phyloP scores from a whole-genome alignment of 2,329 filamentous ascomycete species.

The Hysterium pulicare region DNA sequence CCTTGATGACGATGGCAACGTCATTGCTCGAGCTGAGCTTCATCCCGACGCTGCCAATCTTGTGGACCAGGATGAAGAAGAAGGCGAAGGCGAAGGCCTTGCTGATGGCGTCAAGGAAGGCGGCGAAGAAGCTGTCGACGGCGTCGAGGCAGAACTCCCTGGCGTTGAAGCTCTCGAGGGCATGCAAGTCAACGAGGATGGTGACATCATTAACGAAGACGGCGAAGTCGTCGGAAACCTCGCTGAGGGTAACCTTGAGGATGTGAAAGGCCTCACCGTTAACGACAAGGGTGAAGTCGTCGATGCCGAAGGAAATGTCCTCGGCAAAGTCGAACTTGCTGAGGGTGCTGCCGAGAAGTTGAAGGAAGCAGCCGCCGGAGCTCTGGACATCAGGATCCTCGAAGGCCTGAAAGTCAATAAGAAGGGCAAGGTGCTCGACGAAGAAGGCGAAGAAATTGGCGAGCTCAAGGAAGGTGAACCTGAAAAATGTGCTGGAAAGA shows the following conservation, averaged over 20 bases:
- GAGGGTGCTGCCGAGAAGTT: conserved; percentile 49
- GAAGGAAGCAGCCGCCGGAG: conserved; percentile 37
- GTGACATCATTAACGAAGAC: conserved; percentile 48
- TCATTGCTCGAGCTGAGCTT: conserved; percentile 51
- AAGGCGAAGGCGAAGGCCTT: conserved; percentile 28
- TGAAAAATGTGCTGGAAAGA: conserved; percentile 45
- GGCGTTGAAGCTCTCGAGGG: conserved; percentile 52
- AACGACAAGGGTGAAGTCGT: conserved; percentile 52
- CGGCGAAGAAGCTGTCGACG: conserved; percentile 27
- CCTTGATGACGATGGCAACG: conserved; percentile 52
- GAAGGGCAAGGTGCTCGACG: conserved; percentile 53
- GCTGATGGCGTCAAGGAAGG: conserved; percentile 20
- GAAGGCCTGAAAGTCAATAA: conserved; percentile 57
- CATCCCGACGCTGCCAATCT: conserved; percentile 45
- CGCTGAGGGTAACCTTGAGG: conserved; percentile 44
- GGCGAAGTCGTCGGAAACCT: conserved; percentile 50
- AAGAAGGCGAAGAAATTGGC: conserved; percentile 51
- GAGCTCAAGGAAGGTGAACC: conserved; percentile 48
- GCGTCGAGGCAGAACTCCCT: conserved; percentile 48
- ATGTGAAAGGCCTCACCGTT: conserved; percentile 48
- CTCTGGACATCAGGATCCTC: conserved; percentile 47
- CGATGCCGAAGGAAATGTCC: conserved; percentile 49
- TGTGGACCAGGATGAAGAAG: conserved; percentile 31
- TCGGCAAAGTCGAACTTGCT: conserved; percentile 50
- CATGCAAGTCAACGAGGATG: conserved; percentile 49